Conservation (phyloP, 78 protist genomes). For the Tieghemostelium lacteum region DNA sequence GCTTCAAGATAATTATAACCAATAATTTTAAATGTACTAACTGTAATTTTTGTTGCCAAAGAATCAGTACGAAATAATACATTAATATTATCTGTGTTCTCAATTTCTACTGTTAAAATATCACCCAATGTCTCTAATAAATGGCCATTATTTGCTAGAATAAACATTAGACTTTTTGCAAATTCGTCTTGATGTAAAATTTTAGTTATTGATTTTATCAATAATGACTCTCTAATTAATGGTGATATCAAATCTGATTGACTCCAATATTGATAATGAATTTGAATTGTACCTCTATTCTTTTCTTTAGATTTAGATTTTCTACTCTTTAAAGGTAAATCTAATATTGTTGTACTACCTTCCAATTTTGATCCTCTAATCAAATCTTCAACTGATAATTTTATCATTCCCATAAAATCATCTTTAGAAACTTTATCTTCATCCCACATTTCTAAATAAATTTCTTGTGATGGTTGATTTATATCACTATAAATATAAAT, state of each 20-base stretch:
- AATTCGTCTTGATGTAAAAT: conserved; percentile 22
- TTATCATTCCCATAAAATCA: conserved; percentile 15
- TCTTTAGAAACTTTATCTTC: conserved; percentile 31
- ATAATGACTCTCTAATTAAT: not conserved
- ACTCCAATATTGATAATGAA: no score
- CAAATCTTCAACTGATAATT: conserved; percentile 8
- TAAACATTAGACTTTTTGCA: conserved; percentile 17
- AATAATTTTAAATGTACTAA: conserved; percentile 4
- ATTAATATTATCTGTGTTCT: conserved; percentile 1
- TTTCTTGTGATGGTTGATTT: not conserved
- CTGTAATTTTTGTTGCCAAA: conserved; percentile 8
- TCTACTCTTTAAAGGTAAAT: no score
- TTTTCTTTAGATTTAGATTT: conserved; percentile 2
- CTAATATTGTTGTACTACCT: no score
- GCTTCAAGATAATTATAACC: conserved; percentile 2
- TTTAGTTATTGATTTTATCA: not conserved
- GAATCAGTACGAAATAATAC: conserved; percentile 36
- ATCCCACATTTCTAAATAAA: conserved; percentile 18
- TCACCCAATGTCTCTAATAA: not conserved
- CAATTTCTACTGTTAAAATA: conserved; percentile 18
- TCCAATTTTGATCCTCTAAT: conserved; percentile 4
- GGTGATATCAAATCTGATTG: no score
- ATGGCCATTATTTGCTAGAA: not conserved
- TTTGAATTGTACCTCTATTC: conserved; percentile 30
- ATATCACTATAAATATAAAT: conserved; percentile 1